Conservation (phyloP, 148 eudicot species). For the Amaranthus palmeri region DNA sequence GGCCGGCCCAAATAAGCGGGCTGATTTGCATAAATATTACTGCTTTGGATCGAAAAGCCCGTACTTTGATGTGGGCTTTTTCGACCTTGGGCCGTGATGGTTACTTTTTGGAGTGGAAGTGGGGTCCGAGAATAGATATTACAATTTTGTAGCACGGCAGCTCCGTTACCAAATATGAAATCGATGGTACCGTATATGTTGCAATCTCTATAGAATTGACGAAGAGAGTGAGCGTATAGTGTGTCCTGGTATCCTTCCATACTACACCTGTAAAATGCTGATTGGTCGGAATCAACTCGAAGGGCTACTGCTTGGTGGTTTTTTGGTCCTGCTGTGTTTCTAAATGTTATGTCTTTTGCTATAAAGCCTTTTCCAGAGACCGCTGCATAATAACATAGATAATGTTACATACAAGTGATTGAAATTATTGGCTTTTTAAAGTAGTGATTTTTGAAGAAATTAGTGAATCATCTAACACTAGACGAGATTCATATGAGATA, state of each 20-base stretch:
- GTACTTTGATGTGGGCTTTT: slow-evolving; percentile 71
- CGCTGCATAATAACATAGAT: slow-evolving; percentile 34
- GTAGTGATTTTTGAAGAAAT: no score
- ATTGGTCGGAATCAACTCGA: slow-evolving; percentile 75
- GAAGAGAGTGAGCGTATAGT: slow-evolving; percentile 75
- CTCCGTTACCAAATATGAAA: slow-evolving; percentile 90
- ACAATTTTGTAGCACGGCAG: slow-evolving; percentile 73
- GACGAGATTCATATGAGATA: no score
- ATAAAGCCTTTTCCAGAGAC: slow-evolving; percentile 84
- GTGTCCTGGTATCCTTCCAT: slow-evolving; percentile 95
- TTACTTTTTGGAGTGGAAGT: slow-evolving; percentile 60
- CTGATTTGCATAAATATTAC: slow-evolving; percentile 50
- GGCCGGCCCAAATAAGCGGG: slow-evolving; percentile 89
- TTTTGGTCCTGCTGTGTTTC: slow-evolving; percentile 67
- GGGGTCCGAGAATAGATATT: slow-evolving; percentile 56
- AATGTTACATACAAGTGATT: no score
- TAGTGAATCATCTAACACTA: no score
- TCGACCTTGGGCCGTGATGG: slow-evolving; percentile 84
- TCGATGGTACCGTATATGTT: slow-evolving; percentile 75
- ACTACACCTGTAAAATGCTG: slow-evolving; percentile 77
- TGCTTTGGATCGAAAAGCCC: slow-evolving; percentile 69
- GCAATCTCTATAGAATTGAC: slow-evolving; percentile 92
- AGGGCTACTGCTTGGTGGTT: slow-evolving; percentile 78
- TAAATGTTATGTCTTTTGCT: slow-evolving; percentile 77
- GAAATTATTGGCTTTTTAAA: no score